Evolutionary conservation across 306 rosid species (phyloP), one percentile per base, ranked within the genome.

Genomic region (Prunus fruticosa): DNA sequence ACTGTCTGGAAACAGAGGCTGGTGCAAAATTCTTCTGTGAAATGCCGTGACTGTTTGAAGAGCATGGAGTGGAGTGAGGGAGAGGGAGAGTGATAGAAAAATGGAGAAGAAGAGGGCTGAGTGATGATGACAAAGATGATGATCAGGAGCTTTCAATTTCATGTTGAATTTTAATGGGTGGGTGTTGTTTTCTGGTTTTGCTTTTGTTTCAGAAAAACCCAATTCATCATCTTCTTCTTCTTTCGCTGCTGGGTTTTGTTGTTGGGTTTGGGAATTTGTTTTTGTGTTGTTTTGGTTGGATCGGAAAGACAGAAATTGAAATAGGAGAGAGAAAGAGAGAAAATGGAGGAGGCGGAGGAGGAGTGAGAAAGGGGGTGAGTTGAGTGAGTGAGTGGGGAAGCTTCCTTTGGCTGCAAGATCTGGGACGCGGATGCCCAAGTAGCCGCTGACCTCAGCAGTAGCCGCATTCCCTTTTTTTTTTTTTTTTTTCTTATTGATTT

Each of bases 21-120:
- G 92, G 84, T 95, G 99, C 7, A 95, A 86, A 70, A 87, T 84
- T 77, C 99, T 86, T 45, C 99, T 81, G 5, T 67, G 63, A 20
- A 58, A 23, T 61, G 74, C 64, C 51, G 77, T 65, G 65, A 71
- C 50, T 28, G 64, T 56, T 73, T 64, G 64, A 15, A 82, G 62
- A 15, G 76, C 64, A 78, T 61, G 63, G 69, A 71, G 62, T 52
- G 18, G 18, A 53, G 78, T 16, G 41, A 71, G n/a, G 27, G 82
- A 64, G 8, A 74, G 63, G 23, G 83, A 82, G 30, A 84, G 73
- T 49, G 77, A 60, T 28, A 78, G 8, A n/a, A 73, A 57, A 63
- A 80, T 68, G 43, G 67, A 25, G 57, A 34, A 51, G 47, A 11
- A 84, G 53, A 64, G 71, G 8, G 57, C 63, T 70, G 81, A 82